Evolutionary conservation across 139 green algal species (phyloP), one percentile per base, ranked within the genome.

Genomic region (Klebsormidium nitens): DNA sequence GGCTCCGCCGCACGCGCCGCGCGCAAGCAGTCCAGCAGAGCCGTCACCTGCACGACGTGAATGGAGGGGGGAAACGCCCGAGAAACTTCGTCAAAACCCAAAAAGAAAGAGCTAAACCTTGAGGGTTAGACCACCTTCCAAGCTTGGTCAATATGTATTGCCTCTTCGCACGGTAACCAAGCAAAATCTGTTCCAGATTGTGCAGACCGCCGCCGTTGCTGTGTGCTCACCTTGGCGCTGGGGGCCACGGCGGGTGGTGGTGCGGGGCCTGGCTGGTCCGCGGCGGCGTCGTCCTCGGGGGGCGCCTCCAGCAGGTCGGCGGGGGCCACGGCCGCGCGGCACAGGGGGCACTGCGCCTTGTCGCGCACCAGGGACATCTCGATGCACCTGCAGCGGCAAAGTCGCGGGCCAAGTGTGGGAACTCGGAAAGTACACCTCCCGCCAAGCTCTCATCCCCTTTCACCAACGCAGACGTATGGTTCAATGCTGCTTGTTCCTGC

Each of bases 331-430:
- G 52, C n/a, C 17, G 67, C 36, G 32, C 67, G 36, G 70, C 83
- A 88, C 35, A 88, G 59, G 5, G 83, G 83, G 75, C 83, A 87
- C 14, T 59, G 36, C 4, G 72, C 57, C 63, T 83, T 85, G 67
- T 77, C 68, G 2, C 32, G 47, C 8, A 55, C n/a, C 1, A 67
- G 5, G 2, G 56, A 36, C 31, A 19, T 19, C 17, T 29, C 23
- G 44, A 88, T 88, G 38, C 66, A 73, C 28, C 66, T 50, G 42
- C 42, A 14, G 11, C 8, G 14, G 42, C 42, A 50, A n/a, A n/a
- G n/a, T n/a, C n/a, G n/a, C n/a, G n/a, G n/a, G n/a, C n/a, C n/a
- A n/a, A n/a, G n/a, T n/a, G n/a, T n/a, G n/a, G n/a, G n/a, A n/a
- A n/a, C n/a, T n/a, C n/a, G n/a, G n/a, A n/a, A n/a, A n/a, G n/a